Evolutionary conservation across 495 filamentous ascomycete species (phyloP).

Genomic region (Pseudomonodictys pantanalensis): DNA sequence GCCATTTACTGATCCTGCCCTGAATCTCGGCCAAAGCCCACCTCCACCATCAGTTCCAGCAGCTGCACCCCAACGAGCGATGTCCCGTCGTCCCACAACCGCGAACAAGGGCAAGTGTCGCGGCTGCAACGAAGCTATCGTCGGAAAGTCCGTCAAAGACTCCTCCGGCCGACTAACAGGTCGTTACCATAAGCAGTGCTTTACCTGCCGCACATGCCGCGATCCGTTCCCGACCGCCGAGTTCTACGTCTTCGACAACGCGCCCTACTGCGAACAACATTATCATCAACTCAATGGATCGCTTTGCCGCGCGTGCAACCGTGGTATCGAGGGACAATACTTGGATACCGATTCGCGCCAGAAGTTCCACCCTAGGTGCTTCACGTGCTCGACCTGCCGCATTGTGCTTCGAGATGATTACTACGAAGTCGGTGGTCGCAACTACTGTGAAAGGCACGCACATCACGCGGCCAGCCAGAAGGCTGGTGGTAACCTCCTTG

Average conservation of each 20-base stretch:
- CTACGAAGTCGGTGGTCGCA: constrained; percentile 62
- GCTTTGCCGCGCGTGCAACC: constrained; percentile 72
- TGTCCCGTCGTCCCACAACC: constrained; percentile 17
- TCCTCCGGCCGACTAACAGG: constrained; percentile 92
- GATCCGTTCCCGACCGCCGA: constrained; percentile 81
- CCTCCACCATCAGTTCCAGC: constrained; percentile 5
- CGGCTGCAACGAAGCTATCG: constrained; percentile 73
- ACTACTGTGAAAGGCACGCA: constrained; percentile 86
- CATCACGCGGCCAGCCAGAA: constrained; percentile 54
- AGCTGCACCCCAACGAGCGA: not conserved
- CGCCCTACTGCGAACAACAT: constrained; percentile 86
- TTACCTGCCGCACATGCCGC: constrained; percentile 82
- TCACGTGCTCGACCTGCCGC: constrained; percentile 64
- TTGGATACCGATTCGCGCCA: constrained; percentile 74
- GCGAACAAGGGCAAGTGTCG: constrained; percentile 71
- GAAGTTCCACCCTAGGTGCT: constrained; percentile 85
- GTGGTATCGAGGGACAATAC: constrained; percentile 90
- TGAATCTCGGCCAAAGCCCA: constrained; percentile 13
- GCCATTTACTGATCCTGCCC: constrained; percentile 9
- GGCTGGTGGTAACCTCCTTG: constrained; percentile 42
- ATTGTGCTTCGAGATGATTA: constrained; percentile 48
- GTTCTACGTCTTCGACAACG: constrained; percentile 86
- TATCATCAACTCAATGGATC: constrained; percentile 91
- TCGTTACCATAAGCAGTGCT: constrained; percentile 89
- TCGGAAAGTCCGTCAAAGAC: constrained; percentile 88